Conservation (phyloP, 2,329 filamentous ascomycete species). For the Pseudohalonectria lignicola region DNA sequence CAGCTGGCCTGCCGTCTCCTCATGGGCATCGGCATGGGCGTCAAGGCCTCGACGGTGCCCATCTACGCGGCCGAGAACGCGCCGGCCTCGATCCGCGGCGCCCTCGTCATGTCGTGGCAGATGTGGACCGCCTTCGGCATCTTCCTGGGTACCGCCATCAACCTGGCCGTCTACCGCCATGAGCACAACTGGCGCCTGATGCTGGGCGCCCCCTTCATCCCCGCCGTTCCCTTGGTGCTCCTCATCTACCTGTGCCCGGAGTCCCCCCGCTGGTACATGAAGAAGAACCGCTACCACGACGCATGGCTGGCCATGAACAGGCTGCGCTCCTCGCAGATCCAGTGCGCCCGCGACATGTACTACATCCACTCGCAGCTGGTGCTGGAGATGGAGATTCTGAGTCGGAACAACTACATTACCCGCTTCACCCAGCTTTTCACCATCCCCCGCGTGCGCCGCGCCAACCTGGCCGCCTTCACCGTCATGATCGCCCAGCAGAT, state of each 20-base stretch:
- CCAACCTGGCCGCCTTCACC: constrained; percentile 63
- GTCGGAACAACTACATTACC: constrained; percentile 43
- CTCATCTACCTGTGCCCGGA: constrained; percentile 58
- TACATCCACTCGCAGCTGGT: constrained; percentile 54
- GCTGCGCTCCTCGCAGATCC: constrained; percentile 42
- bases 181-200: constrained; percentile 25
- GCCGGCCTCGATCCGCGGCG: constrained; percentile 58
- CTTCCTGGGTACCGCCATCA: constrained; percentile 49
- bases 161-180: constrained; percentile 34
- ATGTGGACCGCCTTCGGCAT: constrained; percentile 27
- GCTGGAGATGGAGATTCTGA: constrained; percentile 41
- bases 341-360: constrained; percentile 51
- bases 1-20: constrained; percentile 61
- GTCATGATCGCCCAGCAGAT: constrained; percentile 75
- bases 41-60: constrained; percentile 62
- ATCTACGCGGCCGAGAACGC: constrained; percentile 68
- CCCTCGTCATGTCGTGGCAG: constrained; percentile 73
- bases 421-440: constrained; percentile 58
- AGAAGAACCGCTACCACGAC: constrained; percentile 49
- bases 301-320: constrained; percentile 45
- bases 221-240: constrained; percentile 42
- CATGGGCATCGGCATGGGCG: constrained; percentile 67
- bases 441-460: constrained; percentile 57
- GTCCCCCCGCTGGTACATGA: constrained; percentile 55
- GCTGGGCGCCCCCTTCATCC: constrained; percentile 45